These are phyloP conservation scores for Cystobasidium ongulense DNA, from an alignment of 768 basidiomycete species.

Conservation along the genomic window DNA sequence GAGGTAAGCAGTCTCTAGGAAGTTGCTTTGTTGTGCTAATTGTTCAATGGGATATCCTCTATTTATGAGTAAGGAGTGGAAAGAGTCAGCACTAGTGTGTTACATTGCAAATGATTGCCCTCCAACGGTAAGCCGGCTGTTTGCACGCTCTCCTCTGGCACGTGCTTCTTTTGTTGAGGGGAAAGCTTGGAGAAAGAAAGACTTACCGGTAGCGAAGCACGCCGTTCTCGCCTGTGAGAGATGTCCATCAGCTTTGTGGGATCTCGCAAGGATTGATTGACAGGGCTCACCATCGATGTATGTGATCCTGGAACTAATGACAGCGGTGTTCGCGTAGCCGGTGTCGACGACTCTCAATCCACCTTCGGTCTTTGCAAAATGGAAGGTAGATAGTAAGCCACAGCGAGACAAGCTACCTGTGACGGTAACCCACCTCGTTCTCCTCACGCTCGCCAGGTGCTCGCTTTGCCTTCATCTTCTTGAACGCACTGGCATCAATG, in stretches of 20 bases:
- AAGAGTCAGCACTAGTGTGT: conserved; percentile 33
- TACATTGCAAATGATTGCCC: too few species aligned
- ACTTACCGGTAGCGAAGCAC: conserved; percentile 55
- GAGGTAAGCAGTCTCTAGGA: conserved; percentile 55
- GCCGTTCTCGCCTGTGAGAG: conserved; percentile 47
- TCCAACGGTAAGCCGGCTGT: neutral
- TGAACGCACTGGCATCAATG: conserved; percentile 46
- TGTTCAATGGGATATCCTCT: conserved; percentile 84
- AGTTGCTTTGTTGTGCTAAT: conserved; percentile 51
- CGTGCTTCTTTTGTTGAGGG: conserved; percentile 3
- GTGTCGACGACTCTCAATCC: conserved; percentile 60
- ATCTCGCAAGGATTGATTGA: neutral
- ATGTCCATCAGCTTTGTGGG: neutral
- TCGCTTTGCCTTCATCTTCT: conserved; percentile 20
- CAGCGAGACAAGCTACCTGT: too few species aligned
- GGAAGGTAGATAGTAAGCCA: neutral
- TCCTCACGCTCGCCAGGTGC: conserved; percentile 57
- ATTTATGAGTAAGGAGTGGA: conserved; percentile 45
- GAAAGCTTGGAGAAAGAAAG: conserved; percentile 35
- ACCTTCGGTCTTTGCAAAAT: conserved; percentile 63
- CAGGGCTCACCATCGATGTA: conserved; percentile 66
- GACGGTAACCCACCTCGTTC: neutral
- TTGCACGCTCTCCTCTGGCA: neutral
- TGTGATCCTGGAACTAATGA: conserved; percentile 55
- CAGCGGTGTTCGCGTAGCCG: conserved; percentile 50